Evolutionary conservation across 345 rosid genomes (phyloP), one percentile per base, ranked within the genome.

Genomic region (Boechera retrofracta): DNA sequence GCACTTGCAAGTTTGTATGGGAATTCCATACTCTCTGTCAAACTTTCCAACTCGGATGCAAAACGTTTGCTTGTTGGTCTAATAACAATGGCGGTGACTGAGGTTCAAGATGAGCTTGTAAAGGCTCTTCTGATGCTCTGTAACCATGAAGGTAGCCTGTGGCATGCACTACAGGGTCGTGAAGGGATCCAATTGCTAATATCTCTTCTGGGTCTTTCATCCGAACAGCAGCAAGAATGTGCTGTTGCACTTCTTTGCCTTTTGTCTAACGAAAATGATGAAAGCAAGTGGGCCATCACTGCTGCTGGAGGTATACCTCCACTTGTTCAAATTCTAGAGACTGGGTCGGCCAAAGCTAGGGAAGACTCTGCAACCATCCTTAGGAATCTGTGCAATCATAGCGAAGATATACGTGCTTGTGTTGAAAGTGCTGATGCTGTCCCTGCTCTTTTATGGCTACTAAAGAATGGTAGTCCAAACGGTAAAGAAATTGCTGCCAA

Each of bases 261-360:
- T 76, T 81, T 96, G 68, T 93, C 99, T 31, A 86, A 91, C 64
- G 97, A 96, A 86, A 93, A 96, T 56, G 99, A 96, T 79, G 99
- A 96, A 79, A 96, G 99, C 80, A 96, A 96, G 83, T 96, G 99
- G 99, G 99, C 99, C 47, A 93, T 96, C 80, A 96, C 99, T 55
- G 99, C 99, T 74, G 99, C 99, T 78, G 99, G 98, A 87, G 99
- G 99, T 64, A 96, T 96, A 81, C 99, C 99, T 81, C 99, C 99
- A 7, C 97, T 96, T 59, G 99, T 96, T 76, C 99, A 90, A 78
- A 96, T 96, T 86, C 84, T 96, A 54, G 99, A 96, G 87, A 89
- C 91, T 42, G 99, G 99, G 7, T 96, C 98, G 49, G 95, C 88
- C 63, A 96, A 93, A 87, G 98, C 99, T 68, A 93, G 91, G 87